Base-by-base conservation (phyloP, 2,329 filamentous ascomycete genomes). In the Ophiostoma piceae region DNA sequence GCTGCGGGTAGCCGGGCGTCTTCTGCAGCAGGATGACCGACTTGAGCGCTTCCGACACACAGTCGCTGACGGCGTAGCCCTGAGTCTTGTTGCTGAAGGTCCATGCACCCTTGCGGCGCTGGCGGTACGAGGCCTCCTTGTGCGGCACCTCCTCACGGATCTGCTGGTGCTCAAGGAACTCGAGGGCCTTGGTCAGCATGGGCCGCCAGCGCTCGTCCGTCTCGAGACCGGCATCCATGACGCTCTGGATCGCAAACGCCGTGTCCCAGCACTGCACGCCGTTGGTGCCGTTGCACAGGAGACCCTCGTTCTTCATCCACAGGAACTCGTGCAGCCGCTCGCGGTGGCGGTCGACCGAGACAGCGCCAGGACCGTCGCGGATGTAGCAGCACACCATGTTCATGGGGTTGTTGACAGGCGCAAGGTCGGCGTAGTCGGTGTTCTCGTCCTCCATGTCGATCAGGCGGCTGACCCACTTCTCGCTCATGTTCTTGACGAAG, bases 191-290 rank as follows among this genome's bases (percentile, higher is more conserved):
- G 8, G 84, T 84, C 37, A 99, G 84, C 91, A 97, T 96, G 0
- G 90, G 88, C 54, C 85, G 86, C 88, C 92, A 97, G 75, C 89
- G 88, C 14, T 88, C 83, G 66, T 96, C 88, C 39, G 88, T 81
- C n/a, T 90, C 89, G 35, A 97, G 85, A 0, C 91, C 92, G 7
- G 92, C 89, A 67, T 92, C 91, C 68, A 92, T 86, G 6, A 92
- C 87, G 0, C 92, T 90, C 78, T 97, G 93, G 43, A 97, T 92
- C 22, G 90, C 82, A 77, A 98, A 98, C 0, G 93, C 86, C 0
- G 95, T 99, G 77, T 99, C 95, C 95, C 95, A 99, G 73, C 89
- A 91, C 79, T 99, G 95, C 1, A 98, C 94, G n/a, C 95, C 95
- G 74, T 99, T 98, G 9, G 95, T 99, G 51, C 95, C 95, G 75